Conservation (phyloP, 106 monocot species). For the Cymbidium sinense region DNA sequence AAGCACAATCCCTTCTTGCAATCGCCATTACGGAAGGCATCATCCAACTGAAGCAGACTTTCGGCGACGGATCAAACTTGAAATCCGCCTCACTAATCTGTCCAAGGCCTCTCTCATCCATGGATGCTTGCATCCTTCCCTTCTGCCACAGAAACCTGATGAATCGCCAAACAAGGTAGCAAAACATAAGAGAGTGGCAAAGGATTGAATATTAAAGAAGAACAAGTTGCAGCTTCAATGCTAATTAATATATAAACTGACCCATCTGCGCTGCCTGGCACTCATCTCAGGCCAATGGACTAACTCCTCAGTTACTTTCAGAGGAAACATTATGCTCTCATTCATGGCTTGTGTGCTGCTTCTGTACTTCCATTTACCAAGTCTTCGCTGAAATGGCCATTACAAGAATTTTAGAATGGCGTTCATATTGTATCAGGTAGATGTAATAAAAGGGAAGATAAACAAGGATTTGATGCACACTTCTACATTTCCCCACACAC, state of each 20-base stretch:
- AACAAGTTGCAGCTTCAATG: neutral
- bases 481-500: conserved; percentile 52
- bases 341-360: conserved; percentile 44
- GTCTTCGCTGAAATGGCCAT: conserved; percentile 16
- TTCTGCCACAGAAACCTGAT: conserved; percentile 2
- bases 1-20: neutral
- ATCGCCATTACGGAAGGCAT: neutral
- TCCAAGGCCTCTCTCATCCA: conserved; percentile 10
- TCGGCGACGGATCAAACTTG: neutral
- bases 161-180: neutral
- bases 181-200: neutral
- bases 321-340: conserved; percentile 72
- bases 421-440: neutral
- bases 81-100: conserved; percentile 7
- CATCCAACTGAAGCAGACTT: neutral
- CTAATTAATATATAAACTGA: conserved; percentile 15
- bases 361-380: conserved; percentile 64
- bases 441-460: neutral
- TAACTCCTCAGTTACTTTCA: conserved; percentile 61
- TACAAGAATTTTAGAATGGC: neutral
- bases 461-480: neutral
- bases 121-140: conserved; percentile 6
- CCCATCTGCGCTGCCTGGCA: conserved; percentile 56
- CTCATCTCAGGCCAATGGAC: conserved; percentile 70
- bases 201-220: neutral